These are phyloP conservation scores for Jamesozyma hellenica DNA, from an alignment of 805 yeast genomes.

Conservation along the genomic window DNA sequence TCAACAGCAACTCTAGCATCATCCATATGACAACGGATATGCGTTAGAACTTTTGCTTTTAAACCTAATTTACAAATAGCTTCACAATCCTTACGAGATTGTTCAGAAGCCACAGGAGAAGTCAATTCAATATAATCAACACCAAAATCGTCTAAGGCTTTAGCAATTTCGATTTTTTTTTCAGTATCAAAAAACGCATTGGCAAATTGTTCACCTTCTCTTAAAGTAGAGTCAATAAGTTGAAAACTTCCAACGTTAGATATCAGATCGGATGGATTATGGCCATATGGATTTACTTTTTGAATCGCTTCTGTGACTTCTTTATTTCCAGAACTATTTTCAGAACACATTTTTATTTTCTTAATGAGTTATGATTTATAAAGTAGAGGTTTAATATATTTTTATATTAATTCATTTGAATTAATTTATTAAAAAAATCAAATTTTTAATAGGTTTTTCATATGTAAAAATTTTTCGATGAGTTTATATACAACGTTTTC, in stretches of 20 bases:
- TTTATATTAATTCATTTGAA: too few relatives aligned
- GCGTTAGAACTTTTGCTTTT: constrained; percentile 91
- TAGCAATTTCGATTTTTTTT: constrained; percentile 93
- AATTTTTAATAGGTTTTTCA: too few relatives aligned
- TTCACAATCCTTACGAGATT: constrained; percentile 86
- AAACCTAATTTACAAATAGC: constrained; percentile 96
- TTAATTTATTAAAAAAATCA: too few relatives aligned
- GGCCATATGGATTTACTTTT: constrained; percentile 75
- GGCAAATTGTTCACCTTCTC: constrained; percentile 99
- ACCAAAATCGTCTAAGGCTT: constrained; percentile 93
- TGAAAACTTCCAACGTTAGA: constrained; percentile 85
- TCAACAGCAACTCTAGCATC: constrained; percentile 95
- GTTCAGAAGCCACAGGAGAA: constrained; percentile 96
- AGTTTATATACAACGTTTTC: too few relatives aligned
- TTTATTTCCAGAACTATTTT: constrained; percentile 3
- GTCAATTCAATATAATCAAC: constrained; percentile 97
- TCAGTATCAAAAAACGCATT: constrained; percentile 92
- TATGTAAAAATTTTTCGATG: too few relatives aligned
- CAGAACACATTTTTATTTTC: not conserved
- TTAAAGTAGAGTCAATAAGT: constrained; percentile 85
- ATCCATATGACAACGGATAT: constrained; percentile 97
- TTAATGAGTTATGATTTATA: too few relatives aligned
- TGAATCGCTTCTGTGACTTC: constrained; percentile 18
- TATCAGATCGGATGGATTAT: constrained; percentile 84
- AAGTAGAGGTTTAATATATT: too few relatives aligned